Evolutionary conservation across 768 basidiomycete species (phyloP), one percentile per base, ranked within the genome.

Genomic region (Pleurotus ostreatus): DNA sequence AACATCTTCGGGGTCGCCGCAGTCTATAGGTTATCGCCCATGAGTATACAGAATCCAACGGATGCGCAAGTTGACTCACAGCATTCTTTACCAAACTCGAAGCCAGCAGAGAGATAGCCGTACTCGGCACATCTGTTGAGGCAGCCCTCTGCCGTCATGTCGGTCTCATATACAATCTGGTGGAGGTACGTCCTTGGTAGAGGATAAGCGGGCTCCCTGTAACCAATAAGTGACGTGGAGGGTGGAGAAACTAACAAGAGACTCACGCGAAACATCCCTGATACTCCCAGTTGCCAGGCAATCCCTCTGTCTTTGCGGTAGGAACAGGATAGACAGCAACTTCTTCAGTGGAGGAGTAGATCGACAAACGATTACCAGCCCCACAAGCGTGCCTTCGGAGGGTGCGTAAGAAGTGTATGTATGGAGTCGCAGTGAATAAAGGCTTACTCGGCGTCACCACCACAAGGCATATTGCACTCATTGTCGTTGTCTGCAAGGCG

Each of bases 401-500:
- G 40, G 53, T 59, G 16, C 60, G 30, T 23, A 38, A 52, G 51
- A 9, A 23, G 7, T 30, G 30, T 46, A 30, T 30, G 30, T 46
- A 30, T 53, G 48, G 39, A 56, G 5, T 25, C 6, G 8, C 18
- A 45, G 38, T 3, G 51, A 16, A 37, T 57, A n/a, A 58, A 40
- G 0, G 65, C 85, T 61, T 58, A 87, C 88, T 78, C 74, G 12
- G 80, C 40, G 57, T 83, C 84, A 18, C 89, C 92, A 13, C 78
- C 77, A 59, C 92, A 95, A 0, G 75, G 76, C 86, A 86, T 89
- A 65, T 78, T 81, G 65, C 92, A 95, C 34, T 77, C 76, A 5
- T 70, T 67, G 0, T 78, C 76, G 1, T 73, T 53, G 9, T 16
- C 23, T 16, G 51, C 51, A 4, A 40, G 22, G 4, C 38, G 15